Conservation (phyloP, 176 grass and related monocot species). For the Bonia amplexicaulis region DNA sequence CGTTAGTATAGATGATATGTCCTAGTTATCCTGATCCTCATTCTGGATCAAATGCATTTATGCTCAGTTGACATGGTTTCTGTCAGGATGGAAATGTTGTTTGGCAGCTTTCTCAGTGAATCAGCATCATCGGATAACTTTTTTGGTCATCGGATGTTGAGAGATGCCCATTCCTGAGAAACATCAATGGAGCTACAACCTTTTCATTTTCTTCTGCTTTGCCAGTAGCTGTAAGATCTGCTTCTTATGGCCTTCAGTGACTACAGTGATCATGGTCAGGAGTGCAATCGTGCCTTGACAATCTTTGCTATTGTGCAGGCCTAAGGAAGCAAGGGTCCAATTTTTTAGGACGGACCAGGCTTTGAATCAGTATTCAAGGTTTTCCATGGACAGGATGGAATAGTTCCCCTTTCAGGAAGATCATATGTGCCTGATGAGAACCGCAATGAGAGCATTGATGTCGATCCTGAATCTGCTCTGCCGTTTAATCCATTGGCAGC, state of each 20-base stretch:
- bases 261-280: background rate
- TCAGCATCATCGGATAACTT: constrained; percentile 41
- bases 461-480: constrained; percentile 29
- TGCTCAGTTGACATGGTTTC: background rate
- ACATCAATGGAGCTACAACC: constrained; percentile 57
- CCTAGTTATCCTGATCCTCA: background rate
- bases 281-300: constrained; percentile 4
- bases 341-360: constrained; percentile 66
- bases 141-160: constrained; percentile 45
- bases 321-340: constrained; percentile 48
- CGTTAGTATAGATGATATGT: background rate
- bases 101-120: constrained; percentile 41
- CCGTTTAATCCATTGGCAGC: constrained; percentile 67
- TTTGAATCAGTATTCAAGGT: constrained; percentile 71
- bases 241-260: background rate
- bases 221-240: constrained; percentile 42
- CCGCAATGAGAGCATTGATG: background rate
- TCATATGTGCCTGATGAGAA: constrained; percentile 49
- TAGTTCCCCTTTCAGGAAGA: constrained; percentile 65
- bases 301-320: constrained; percentile 28
- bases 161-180: constrained; percentile 65
- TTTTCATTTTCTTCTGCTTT: constrained; percentile 55
- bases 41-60: background rate
- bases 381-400: constrained; percentile 67
- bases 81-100: constrained; percentile 62